These are phyloP conservation scores for Glycine soja DNA, from an alignment of 306 rosid genomes.

Conservation along the genomic window DNA sequence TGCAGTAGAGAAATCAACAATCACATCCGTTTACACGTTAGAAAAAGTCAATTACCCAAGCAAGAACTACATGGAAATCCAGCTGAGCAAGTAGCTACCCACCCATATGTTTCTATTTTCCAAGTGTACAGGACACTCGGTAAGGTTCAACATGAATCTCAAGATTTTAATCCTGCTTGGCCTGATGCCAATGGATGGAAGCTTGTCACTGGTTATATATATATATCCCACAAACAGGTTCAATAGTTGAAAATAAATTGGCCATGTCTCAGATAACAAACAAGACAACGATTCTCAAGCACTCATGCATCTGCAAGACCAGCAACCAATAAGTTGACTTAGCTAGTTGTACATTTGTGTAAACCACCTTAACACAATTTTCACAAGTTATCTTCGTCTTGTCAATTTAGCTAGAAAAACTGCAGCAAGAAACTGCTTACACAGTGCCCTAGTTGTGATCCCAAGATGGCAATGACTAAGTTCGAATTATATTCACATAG, in stretches of 20 bases:
- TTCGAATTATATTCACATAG: slow-evolving; percentile 4
- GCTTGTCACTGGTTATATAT: neutral
- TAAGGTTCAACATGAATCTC: neutral
- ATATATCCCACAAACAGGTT: neutral
- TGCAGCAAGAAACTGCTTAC: slow-evolving; percentile 12
- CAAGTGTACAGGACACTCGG: neutral
- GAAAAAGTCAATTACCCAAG: slow-evolving; percentile 1
- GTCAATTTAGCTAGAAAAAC: neutral
- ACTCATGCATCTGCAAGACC: neutral
- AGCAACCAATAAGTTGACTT: slow-evolving; percentile 1
- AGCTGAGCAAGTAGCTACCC: neutral
- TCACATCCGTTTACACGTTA: neutral
- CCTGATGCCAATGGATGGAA: slow-evolving; percentile 10
- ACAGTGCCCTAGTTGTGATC: neutral
- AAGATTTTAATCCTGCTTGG: neutral
- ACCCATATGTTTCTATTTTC: too few species aligned
- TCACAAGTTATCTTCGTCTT: neutral
- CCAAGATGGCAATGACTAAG: neutral
- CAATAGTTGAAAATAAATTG: neutral
- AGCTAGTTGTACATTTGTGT: neutral
- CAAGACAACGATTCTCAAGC: slow-evolving; percentile 4
- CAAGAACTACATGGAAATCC: neutral
- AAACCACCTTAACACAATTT: neutral
- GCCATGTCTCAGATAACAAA: neutral
- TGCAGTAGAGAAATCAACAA: too few species aligned